Conservation (phyloP, 2,329 filamentous ascomycete genomes). For the Eutypa lata region DNA sequence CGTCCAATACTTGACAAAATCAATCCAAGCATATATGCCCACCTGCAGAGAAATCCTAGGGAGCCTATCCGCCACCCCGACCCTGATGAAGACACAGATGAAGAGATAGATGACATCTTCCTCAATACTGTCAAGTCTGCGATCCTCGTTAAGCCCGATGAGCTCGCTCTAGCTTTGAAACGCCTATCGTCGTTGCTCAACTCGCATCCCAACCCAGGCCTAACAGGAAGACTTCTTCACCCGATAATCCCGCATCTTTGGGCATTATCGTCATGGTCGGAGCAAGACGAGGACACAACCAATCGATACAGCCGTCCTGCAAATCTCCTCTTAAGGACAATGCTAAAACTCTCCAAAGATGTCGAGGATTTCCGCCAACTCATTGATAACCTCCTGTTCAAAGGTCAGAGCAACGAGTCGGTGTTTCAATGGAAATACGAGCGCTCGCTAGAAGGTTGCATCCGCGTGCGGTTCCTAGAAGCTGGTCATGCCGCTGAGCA, state of each 20-base stretch:
- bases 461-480: constrained; percentile 47
- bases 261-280: constrained; percentile 54
- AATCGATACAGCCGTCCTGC: constrained; percentile 44
- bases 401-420: constrained; percentile 38
- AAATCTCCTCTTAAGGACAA: constrained; percentile 50
- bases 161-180: constrained; percentile 49
- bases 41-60: neutral
- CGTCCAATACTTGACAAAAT: constrained; percentile 54
- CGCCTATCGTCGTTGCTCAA: constrained; percentile 55
- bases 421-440: constrained; percentile 52
- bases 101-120: too few relatives aligned
- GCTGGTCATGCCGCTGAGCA: constrained; percentile 5
- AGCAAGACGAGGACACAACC: constrained; percentile 28
- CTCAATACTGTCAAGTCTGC: constrained; percentile 42
- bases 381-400: constrained; percentile 53
- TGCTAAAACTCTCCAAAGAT: constrained; percentile 55
- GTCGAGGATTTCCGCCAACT: constrained; percentile 46
- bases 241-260: constrained; percentile 61
- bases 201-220: constrained; percentile 64
- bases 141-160: constrained; percentile 43
- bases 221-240: constrained; percentile 59
- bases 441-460: constrained; percentile 38
- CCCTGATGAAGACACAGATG: constrained; percentile 17
- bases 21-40: constrained; percentile 35
- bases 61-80: too few relatives aligned